These are phyloP conservation scores for Papiliotrema fonsecae DNA, from an alignment of 1,284 basidiomycete species.

Conservation along the genomic window DNA sequence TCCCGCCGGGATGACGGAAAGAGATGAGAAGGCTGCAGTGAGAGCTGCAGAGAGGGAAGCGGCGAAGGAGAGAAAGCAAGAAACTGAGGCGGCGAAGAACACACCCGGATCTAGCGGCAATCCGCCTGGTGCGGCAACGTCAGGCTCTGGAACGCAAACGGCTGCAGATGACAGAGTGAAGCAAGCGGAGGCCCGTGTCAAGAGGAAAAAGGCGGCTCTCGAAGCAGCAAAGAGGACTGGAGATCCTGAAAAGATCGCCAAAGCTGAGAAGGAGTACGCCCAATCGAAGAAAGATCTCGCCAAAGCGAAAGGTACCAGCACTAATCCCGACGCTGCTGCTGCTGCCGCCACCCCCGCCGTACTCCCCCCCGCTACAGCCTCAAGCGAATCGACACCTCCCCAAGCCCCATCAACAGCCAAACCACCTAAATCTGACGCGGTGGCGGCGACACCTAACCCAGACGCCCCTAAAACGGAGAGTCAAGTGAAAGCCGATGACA, in stretches of 20 bases:
- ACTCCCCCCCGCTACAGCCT: no score
- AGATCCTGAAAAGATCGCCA: neutral
- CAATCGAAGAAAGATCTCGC: neutral
- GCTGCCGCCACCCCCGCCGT: no score
- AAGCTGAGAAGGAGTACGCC: neutral
- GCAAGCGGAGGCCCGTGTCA: constrained; percentile 2
- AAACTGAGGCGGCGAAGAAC: neutral
- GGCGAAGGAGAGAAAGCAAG: neutral
- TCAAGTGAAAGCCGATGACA: neutral
- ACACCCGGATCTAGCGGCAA: no score
- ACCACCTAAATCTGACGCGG: no score
- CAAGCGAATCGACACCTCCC: no score
- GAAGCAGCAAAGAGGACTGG: neutral
- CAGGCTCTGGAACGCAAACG: no score
- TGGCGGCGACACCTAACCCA: no score
- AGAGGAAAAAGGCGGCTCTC: neutral
- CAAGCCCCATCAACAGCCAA: no score
- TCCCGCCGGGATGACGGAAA: neutral
- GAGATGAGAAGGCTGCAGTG: neutral
- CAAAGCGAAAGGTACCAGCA: neutral
- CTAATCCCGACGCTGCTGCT: neutral
- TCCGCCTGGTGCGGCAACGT: no score
- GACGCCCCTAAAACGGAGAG: neutral
- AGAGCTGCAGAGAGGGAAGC: neutral
- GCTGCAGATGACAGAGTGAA: neutral